Conservation (phyloP, 2,329 filamentous ascomycete genomes). For the Aureobasidium sp. region DNA sequence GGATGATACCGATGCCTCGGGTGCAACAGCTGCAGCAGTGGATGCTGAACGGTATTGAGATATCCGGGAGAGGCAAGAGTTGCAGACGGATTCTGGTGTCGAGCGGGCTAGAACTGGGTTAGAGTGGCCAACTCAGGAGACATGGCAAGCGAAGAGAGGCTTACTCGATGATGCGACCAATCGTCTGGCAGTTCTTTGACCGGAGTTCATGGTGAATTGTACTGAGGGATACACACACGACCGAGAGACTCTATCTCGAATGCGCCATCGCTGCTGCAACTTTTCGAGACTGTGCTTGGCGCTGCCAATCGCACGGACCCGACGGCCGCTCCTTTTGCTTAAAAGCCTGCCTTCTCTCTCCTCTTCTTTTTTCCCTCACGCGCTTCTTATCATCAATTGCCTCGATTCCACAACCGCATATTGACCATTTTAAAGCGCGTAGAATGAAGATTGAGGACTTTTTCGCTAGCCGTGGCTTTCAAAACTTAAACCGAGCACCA, state of each 20-base stretch:
- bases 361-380: constrained; percentile 27
- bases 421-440: constrained; percentile 83
- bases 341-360: neutral
- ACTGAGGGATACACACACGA: neutral
- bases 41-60: constrained; percentile 27
- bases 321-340: neutral
- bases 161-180: constrained; percentile 32
- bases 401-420: constrained; percentile 55
- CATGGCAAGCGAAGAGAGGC: neutral
- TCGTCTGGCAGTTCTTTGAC: constrained; percentile 36
- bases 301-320: neutral
- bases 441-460: constrained; percentile 66
- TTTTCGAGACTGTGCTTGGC: constrained; percentile 8
- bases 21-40: constrained; percentile 25
- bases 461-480: constrained; percentile 98
- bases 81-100: constrained; percentile 34
- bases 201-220: constrained; percentile 32
- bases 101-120: constrained; percentile 21
- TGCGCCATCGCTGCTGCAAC: constrained; percentile 1
- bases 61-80: constrained; percentile 35
- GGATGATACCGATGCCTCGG: constrained; percentile 21
- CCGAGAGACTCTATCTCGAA: neutral
- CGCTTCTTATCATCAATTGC: constrained; percentile 93
- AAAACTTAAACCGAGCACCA: constrained; percentile 56
- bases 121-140: neutral